Evolutionary conservation across 2,329 filamentous ascomycete genomes (phyloP).

Genomic region (Calonectria montana): DNA sequence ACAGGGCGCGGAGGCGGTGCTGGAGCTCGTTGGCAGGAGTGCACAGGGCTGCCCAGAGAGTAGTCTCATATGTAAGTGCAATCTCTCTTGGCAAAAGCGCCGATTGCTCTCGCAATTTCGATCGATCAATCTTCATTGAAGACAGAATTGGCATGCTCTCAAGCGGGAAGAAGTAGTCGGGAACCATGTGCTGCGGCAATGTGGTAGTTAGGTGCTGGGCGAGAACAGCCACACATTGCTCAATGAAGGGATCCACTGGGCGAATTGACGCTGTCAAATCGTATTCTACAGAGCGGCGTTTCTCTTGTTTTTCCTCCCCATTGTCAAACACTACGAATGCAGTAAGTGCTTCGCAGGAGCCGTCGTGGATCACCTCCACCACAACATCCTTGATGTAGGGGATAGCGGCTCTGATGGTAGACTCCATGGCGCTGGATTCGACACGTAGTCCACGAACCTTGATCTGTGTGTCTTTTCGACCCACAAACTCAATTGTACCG

Average conservation of each 20-base stretch:
- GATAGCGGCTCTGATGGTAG: background rate
- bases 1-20: conserved; percentile 42
- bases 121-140: background rate
- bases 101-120: background rate
- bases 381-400: background rate
- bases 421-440: background rate
- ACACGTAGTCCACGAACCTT: background rate
- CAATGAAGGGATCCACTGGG: background rate
- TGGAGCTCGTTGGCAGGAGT: background rate
- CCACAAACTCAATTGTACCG: conserved; percentile 53
- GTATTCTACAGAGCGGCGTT: background rate
- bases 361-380: background rate
- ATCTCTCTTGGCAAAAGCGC: background rate
- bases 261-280: background rate
- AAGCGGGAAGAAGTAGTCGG: background rate
- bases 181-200: conserved; percentile 2
- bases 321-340: background rate
- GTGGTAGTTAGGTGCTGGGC: background rate
- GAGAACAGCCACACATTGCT: background rate
- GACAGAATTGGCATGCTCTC: background rate
- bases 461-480: conserved; percentile 43
- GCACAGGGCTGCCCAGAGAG: background rate
- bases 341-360: background rate
- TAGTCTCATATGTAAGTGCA: background rate
- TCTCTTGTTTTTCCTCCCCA: background rate